A percentile compares a stretch with the other conserved stretches of the same genome.
phyloP scores from a whole-genome alignment of 176 grass and related monocot species.

The Carex myosuroides region DNA sequence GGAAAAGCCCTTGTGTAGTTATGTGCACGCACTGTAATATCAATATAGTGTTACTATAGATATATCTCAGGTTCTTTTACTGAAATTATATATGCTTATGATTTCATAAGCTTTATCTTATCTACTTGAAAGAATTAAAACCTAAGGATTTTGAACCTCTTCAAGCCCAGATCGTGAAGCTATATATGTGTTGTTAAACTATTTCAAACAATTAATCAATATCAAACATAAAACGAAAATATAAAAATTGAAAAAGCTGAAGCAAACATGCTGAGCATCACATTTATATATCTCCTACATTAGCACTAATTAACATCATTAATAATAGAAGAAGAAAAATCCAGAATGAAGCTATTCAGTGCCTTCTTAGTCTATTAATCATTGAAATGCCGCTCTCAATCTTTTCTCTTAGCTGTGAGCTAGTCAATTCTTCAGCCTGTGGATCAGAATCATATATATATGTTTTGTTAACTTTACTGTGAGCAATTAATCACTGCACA shows the following conservation, averaged over 20 bases:
- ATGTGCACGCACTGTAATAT: background rate
- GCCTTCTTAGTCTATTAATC: constrained; percentile 23
- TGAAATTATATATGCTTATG: no score
- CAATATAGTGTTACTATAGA: background rate
- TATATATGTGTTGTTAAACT: background rate
- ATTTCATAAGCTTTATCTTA: background rate
- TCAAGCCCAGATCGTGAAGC: background rate
- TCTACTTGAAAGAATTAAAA: background rate
- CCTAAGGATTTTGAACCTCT: background rate
- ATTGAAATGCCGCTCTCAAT: constrained; percentile 36
- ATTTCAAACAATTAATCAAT: background rate
- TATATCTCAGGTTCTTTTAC: no score
- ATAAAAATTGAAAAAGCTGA: background rate
- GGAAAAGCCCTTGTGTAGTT: background rate
- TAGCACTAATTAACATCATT: background rate
- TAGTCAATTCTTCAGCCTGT: constrained; percentile 34
- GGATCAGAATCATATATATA: background rate
- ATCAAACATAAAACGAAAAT: background rate
- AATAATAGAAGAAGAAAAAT: background rate
- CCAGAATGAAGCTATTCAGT: background rate
- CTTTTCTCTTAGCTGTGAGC: constrained; percentile 39
- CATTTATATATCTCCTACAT: background rate
- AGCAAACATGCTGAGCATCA: background rate
- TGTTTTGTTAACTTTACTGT: background rate
- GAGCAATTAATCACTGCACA: background rate